Evolutionary conservation across 352 stramenopile species (phyloP).

Genomic region (Globisporangium apiculatum): DNA sequence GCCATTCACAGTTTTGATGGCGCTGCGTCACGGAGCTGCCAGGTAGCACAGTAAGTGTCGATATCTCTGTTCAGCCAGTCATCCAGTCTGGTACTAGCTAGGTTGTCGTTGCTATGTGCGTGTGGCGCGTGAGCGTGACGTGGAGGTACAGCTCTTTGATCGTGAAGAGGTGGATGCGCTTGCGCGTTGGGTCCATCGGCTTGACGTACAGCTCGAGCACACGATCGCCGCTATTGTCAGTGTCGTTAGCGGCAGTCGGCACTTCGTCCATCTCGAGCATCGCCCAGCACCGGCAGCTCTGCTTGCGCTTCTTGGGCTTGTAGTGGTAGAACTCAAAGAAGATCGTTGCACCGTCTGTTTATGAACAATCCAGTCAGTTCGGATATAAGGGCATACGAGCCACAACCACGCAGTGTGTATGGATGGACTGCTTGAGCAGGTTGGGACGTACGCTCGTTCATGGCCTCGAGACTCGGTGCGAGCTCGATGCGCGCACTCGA

Average conservation of each 20-base stretch:
- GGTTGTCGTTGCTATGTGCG: background rate
- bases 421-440: no score
- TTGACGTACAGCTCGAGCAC: constrained; percentile 68
- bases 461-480: constrained; percentile 34
- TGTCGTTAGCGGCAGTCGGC: background rate
- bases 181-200: constrained; percentile 54
- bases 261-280: constrained; percentile 70
- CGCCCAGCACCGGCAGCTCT: constrained; percentile 68
- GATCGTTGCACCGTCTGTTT: constrained; percentile 41
- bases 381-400: background rate
- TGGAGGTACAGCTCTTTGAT: constrained; percentile 69
- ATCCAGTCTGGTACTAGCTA: no score
- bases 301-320: constrained; percentile 72
- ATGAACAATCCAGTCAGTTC: background rate
- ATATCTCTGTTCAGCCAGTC: no score
- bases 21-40: background rate
- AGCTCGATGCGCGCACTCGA: constrained; percentile 24
- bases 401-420: no score
- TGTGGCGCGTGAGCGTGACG: constrained; percentile 26
- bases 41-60: background rate
- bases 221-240: constrained; percentile 13
- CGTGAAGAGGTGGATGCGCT: constrained; percentile 66
- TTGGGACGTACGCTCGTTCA: constrained; percentile 34
- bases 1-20: background rate
- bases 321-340: constrained; percentile 75